A percentile compares a stretch with the other conserved stretches of the same genome.
These are phyloP conservation scores for Phytophthora ohioensis DNA, from an alignment of 352 stramenopile species.

Conservation along the genomic window DNA sequence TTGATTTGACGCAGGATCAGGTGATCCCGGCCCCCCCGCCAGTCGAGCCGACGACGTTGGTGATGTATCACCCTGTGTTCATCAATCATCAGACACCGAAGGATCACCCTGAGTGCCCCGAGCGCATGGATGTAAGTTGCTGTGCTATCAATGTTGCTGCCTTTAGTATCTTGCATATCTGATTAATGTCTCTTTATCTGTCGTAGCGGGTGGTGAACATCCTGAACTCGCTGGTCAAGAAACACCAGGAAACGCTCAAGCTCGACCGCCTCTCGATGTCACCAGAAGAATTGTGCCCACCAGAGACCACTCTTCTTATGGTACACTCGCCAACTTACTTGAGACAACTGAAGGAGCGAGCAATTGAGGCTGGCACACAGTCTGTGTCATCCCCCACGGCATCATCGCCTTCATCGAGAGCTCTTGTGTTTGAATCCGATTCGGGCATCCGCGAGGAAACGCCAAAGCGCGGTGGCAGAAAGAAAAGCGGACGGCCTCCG, in stretches of 20 bases:
- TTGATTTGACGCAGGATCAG: slow-evolving; percentile 78
- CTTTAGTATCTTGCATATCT: no score
- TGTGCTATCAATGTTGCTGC: not conserved
- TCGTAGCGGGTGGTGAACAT: slow-evolving; percentile 77
- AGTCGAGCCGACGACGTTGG: slow-evolving; percentile 62
- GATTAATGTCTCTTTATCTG: slow-evolving; percentile 5
- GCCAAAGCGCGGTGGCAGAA: slow-evolving; percentile 38
- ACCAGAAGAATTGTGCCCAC: slow-evolving; percentile 77
- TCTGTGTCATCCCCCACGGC: slow-evolving; percentile 45
- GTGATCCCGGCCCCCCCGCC: slow-evolving; percentile 28
- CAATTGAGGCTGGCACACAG: slow-evolving; percentile 60
- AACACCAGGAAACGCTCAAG: slow-evolving; percentile 70
- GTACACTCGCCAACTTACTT: slow-evolving; percentile 89
- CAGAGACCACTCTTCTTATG: slow-evolving; percentile 79
- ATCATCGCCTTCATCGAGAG: slow-evolving; percentile 44
- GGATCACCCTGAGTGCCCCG: slow-evolving; percentile 83
- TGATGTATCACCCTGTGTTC: slow-evolving; percentile 87
- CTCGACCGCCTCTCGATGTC: slow-evolving; percentile 73
- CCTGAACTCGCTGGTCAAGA: slow-evolving; percentile 66
- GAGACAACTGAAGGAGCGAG: slow-evolving; percentile 73
- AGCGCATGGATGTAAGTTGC: slow-evolving; percentile 78
- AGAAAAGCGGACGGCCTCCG: slow-evolving; percentile 47
- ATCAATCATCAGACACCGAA: slow-evolving; percentile 87
- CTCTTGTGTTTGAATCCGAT: slow-evolving; percentile 86
- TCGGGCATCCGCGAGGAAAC: slow-evolving; percentile 62